Base-by-base conservation (phyloP, 2,329 filamentous ascomycete genomes). In the Exophiala sp. region DNA sequence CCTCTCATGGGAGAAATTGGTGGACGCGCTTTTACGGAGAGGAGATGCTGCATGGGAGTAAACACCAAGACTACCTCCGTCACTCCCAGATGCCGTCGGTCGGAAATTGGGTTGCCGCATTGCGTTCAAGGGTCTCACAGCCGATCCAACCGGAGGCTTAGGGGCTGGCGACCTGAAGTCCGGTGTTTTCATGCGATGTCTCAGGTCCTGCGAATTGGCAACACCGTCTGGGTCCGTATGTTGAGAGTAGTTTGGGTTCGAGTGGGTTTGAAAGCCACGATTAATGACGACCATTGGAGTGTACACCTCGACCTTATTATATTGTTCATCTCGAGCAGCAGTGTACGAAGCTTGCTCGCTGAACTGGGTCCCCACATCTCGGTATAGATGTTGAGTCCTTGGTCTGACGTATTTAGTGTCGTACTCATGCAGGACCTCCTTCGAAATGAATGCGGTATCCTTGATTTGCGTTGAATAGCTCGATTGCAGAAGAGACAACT, bases 391-490 rank as follows among this genome's bases (percentile, higher is more conserved):
- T 60, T 94, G 86, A n/a, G 95, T 79, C 9, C 83, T 79, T 1
- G 93, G 93, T 63, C 94, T 88, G 1, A 98, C 93, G 63, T 85
- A 96, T 71, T 98, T 98, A 60, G 82, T 87, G 65, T 97, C 88
- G 65, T 98, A 98, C 69, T 98, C 93, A 65, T 89, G 84, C 69
- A 97, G 77, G 3, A 97, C 91, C 68, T 97, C 87, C 60, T 85
- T 88, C 60, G 95, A 88, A 51, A 98, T 85, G 40, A 96, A 77
- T 1, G 82, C 77, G 1, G 80, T 81, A 66, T 98, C 93, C 65
- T 89, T 95, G 53, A 80, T 81, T 66, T 97, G 90, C 65, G 91
- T 90, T 2, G 80, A 77, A 68, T 91, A 97, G 27, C 77, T 81
- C 1, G 77, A 78, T 53, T 85, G 83, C 43, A 97, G 72, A 23